A percentile compares a stretch with the other conserved stretches of the same genome.
phyloP scores from a whole-genome alignment of 164 flowering plant species.

The Sedum album region DNA sequence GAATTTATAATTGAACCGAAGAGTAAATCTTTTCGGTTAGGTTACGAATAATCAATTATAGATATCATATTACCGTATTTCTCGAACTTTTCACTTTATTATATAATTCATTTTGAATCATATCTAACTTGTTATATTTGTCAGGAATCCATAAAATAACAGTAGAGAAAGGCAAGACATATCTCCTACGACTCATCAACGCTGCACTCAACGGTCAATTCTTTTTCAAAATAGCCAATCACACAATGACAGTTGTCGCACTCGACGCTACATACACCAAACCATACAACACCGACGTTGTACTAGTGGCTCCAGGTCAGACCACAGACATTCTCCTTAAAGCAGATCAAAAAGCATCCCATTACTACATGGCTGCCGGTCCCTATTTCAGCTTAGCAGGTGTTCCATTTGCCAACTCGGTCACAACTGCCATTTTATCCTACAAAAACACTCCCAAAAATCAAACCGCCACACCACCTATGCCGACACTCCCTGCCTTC shows the following conservation, averaged over 20 bases:
- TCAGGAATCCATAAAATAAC: slow-evolving; percentile 35
- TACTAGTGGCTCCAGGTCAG: slow-evolving; percentile 61
- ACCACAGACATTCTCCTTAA: slow-evolving; percentile 55
- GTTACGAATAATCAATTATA: too few relatives aligned
- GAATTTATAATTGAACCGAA: too few relatives aligned
- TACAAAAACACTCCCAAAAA: slow-evolving; percentile 17
- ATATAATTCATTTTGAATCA: neutral
- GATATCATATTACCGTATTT: too few relatives aligned
- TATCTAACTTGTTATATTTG: too few relatives aligned
- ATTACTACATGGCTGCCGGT: slow-evolving; percentile 61
- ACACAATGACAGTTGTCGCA: slow-evolving; percentile 60
- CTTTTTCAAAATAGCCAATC: slow-evolving; percentile 65
- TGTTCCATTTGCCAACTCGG: slow-evolving; percentile 22
- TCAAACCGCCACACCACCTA: slow-evolving; percentile 19
- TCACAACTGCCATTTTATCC: slow-evolving; percentile 37
- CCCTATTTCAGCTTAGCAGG: slow-evolving; percentile 30
- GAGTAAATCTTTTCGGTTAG: too few relatives aligned
- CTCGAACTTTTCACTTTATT: too few relatives aligned
- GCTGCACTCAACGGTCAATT: slow-evolving; percentile 75
- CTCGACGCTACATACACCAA: slow-evolving; percentile 58
- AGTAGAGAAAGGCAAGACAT: slow-evolving; percentile 51
- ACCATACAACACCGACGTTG: slow-evolving; percentile 48
- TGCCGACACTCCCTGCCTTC: slow-evolving; percentile 48
- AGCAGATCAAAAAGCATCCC: slow-evolving; percentile 33
- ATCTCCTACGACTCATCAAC: slow-evolving; percentile 69